These are phyloP conservation scores for Botryotinia convoluta DNA, from an alignment of 2,329 filamentous ascomycete genomes.

Conservation along the genomic window DNA sequence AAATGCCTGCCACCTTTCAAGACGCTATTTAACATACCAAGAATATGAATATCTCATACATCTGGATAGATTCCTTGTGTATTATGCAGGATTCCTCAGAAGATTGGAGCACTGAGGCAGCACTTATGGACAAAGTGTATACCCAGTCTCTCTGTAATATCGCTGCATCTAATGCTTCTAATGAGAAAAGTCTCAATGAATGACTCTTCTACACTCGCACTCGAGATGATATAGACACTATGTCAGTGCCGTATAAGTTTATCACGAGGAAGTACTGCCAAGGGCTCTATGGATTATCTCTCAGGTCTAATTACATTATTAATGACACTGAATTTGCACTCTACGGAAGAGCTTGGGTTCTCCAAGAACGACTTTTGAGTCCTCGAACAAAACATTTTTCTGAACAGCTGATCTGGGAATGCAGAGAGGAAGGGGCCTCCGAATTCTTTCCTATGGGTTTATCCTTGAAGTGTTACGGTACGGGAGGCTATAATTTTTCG, in stretches of 20 bases:
- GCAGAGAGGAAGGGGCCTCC: not conserved
- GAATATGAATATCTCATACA: too few relatives aligned
- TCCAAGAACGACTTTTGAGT: not conserved
- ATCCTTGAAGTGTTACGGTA: too few relatives aligned
- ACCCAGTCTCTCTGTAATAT: not conserved
- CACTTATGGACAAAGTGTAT: not conserved
- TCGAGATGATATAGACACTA: not conserved
- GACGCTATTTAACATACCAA: too few relatives aligned
- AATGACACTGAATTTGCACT: too few relatives aligned
- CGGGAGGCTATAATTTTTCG: too few relatives aligned
- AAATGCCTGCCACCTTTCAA: too few relatives aligned
- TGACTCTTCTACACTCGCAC: not conserved
- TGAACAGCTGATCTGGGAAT: not conserved
- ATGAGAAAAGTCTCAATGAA: not conserved
- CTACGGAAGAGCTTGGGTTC: not conserved
- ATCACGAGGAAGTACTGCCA: rapidly evolving
- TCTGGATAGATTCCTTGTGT: too few relatives aligned
- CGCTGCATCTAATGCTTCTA: not conserved
- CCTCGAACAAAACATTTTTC: not conserved
- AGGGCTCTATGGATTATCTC: not conserved
- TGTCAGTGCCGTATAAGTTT: not conserved
- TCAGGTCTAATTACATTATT: too few relatives aligned
- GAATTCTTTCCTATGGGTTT: not conserved
- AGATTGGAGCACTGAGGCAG: too few relatives aligned
- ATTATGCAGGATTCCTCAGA: too few relatives aligned